phyloP scores from a whole-genome alignment of 352 stramenopile species.

The Phytophthora hibernalis region DNA sequence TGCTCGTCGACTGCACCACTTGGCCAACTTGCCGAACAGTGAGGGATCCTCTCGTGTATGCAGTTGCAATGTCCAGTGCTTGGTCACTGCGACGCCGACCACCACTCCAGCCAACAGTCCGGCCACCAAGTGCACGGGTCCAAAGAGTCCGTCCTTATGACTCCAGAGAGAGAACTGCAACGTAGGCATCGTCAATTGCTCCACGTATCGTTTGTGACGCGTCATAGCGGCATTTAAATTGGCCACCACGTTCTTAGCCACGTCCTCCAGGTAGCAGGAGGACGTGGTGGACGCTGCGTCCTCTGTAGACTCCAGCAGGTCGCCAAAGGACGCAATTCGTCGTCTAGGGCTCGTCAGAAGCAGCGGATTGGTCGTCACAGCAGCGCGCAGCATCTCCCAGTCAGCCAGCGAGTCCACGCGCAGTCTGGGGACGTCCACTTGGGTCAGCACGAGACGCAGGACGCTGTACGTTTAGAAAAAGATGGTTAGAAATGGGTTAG shows the following conservation, averaged over 20 bases:
- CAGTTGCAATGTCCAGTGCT: constrained; percentile 36
- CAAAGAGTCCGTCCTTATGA: constrained; percentile 31
- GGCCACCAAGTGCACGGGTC: constrained; percentile 48
- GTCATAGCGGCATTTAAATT: constrained; percentile 43
- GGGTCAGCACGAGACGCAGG: constrained; percentile 35
- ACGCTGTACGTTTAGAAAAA: constrained; percentile 24
- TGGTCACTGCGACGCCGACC: constrained; percentile 40
- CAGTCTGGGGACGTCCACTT: constrained; percentile 33
- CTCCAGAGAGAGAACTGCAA: constrained; percentile 29
- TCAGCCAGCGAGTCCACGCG: constrained; percentile 36
- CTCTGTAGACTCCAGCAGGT: constrained; percentile 3
- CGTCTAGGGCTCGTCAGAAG: constrained; percentile 13
- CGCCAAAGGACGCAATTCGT: constrained; percentile 13
- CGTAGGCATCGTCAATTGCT: constrained; percentile 37
- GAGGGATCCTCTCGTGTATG: constrained; percentile 27
- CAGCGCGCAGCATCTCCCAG: constrained; percentile 33
- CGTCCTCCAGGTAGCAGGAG: constrained; percentile 24
- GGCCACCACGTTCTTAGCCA: constrained; percentile 51
- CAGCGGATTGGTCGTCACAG: constrained; percentile 25
- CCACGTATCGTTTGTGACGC: constrained; percentile 35
- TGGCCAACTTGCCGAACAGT: constrained; percentile 38
- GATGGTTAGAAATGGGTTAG: not conserved
- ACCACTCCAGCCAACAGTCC: constrained; percentile 53
- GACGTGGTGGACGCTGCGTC: constrained; percentile 22
- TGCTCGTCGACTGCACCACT: constrained; percentile 41